Evolutionary conservation across 2,329 filamentous ascomycete species (phyloP), one percentile per base, ranked within the genome.

Genomic region (Metarhizium album): DNA sequence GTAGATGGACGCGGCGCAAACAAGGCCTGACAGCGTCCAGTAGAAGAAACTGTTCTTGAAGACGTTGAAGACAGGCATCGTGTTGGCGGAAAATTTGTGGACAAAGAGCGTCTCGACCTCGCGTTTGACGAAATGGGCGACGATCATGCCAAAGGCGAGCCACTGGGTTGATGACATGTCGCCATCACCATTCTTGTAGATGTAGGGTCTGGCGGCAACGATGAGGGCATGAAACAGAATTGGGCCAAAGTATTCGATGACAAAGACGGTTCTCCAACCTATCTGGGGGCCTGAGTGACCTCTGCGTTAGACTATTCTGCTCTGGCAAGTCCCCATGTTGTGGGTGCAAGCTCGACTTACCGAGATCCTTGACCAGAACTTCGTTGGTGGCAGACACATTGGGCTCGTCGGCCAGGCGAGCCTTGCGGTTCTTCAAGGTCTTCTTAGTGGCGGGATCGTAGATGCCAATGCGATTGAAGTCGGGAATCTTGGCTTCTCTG

Each of bases 41-140:
- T 98, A 98, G 74, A 96, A 91, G 58, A 79, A 80, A 58, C 84
- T 89, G 78, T 98, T 98, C 71, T 91, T 93, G 79, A 96, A 85
- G 65, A 98, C 88, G 74, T 95, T 95, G 64, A 70, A 72, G 52
- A 80, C 78, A 18, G 93, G 93, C 93, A 98, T 98, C 46, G 93
- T 98, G 62, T 86, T 88, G 55, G 86, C 82, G 51, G 89, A 91
- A 76, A 98, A 98, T 65, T 88, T 89, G 76, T 98, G 93, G 55
- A 98, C 80, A 66, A 93, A 95, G 55, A 95, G 65, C 1, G 93
- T 97, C 74, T 98, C 93, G 57, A 88, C 77, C 74, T 98, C 93
- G 64, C 93, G 90, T 79, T 98, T 98, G 65, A 87, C 58, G 69
- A 96, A 98, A 75, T 98, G 93, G 13, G 86, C 68, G 51, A 83